phyloP scores from a whole-genome alignment of 2,329 filamentous ascomycete species.

The Bipolaris victoriae region DNA sequence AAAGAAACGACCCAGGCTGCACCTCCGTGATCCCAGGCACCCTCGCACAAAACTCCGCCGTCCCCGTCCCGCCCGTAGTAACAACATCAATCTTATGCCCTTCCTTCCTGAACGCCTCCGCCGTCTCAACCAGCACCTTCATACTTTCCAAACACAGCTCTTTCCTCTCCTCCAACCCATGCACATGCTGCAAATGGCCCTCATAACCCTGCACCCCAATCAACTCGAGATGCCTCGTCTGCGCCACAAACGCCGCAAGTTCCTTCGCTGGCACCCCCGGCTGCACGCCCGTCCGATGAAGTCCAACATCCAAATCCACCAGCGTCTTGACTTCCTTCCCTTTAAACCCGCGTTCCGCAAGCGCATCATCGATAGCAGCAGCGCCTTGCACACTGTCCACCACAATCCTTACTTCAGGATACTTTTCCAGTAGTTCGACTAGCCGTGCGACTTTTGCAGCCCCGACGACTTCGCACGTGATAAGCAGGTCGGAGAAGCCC shows the following conservation, averaged over 20 bases:
- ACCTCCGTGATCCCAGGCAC: conserved; percentile 61
- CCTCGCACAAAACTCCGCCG: conserved; percentile 59
- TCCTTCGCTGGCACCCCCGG: conserved; percentile 51
- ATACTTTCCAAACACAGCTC: conserved; percentile 55
- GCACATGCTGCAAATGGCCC: conserved; percentile 61
- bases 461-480: conserved; percentile 60
- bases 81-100: conserved; percentile 58
- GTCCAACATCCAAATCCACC: conserved; percentile 59
- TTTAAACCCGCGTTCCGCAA: conserved; percentile 46
- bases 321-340: conserved; percentile 51
- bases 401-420: conserved; percentile 53
- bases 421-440: conserved; percentile 52
- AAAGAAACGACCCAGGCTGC: conserved; percentile 62
- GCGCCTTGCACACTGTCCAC: conserved; percentile 57
- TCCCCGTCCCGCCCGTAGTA: conserved; percentile 61
- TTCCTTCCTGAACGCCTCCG: conserved; percentile 49
- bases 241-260: conserved; percentile 51
- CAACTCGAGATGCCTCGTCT: conserved; percentile 50
- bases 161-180: conserved; percentile 52
- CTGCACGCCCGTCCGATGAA: conserved; percentile 58
- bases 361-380: conserved; percentile 53
- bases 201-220: conserved; percentile 62
- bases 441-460: conserved; percentile 55
- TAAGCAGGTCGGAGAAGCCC: conserved; percentile 58
- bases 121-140: conserved; percentile 54